Conservation (phyloP, 2,329 filamentous ascomycete genomes). For the Sporothrix euskadiensis region DNA sequence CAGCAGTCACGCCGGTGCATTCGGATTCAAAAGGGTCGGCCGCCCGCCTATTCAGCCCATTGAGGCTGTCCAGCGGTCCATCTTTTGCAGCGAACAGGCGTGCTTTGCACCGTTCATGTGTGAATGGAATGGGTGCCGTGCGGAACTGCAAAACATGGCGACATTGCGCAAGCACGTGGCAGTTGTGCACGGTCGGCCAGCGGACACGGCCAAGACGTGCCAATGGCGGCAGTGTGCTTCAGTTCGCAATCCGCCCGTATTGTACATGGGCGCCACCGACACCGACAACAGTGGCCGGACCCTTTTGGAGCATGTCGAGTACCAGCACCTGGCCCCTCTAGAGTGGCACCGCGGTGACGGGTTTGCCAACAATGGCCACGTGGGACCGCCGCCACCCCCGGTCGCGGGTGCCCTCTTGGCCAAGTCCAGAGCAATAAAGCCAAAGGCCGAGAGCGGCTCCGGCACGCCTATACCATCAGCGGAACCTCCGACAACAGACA, state of each 20-base stretch:
- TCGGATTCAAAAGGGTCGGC: slow-evolving; percentile 20
- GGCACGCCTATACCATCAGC: not conserved
- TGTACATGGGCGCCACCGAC: slow-evolving; percentile 13
- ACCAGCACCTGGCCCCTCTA: slow-evolving; percentile 54
- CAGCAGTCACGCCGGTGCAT: slow-evolving; percentile 3
- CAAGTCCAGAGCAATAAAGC: slow-evolving; percentile 15
- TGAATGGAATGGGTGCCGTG: slow-evolving; percentile 60
- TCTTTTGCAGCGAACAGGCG: slow-evolving; percentile 47
- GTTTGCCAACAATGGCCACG: slow-evolving; percentile 45
- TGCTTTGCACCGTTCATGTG: slow-evolving; percentile 57
- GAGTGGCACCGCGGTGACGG: slow-evolving; percentile 64
- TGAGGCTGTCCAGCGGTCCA: slow-evolving; percentile 38
- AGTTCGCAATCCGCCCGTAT: slow-evolving; percentile 28
- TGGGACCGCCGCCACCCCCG: slow-evolving; percentile 17
- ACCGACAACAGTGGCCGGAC: slow-evolving; percentile 32
- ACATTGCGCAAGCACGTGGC: slow-evolving; percentile 58
- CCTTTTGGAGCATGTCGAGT: slow-evolving; percentile 55
- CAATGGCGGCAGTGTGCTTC: slow-evolving; percentile 47
- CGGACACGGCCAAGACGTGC: slow-evolving; percentile 35
- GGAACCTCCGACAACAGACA: not conserved
- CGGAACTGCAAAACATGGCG: slow-evolving; percentile 63
- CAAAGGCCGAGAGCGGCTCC: slow-evolving; percentile 6
- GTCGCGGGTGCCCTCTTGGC: slow-evolving; percentile 31
- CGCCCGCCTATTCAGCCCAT: slow-evolving; percentile 44
- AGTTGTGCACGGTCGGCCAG: slow-evolving; percentile 47